Evolutionary conservation across 768 basidiomycete genomes (phyloP).

Genomic region (Leccinum variicolor): DNA sequence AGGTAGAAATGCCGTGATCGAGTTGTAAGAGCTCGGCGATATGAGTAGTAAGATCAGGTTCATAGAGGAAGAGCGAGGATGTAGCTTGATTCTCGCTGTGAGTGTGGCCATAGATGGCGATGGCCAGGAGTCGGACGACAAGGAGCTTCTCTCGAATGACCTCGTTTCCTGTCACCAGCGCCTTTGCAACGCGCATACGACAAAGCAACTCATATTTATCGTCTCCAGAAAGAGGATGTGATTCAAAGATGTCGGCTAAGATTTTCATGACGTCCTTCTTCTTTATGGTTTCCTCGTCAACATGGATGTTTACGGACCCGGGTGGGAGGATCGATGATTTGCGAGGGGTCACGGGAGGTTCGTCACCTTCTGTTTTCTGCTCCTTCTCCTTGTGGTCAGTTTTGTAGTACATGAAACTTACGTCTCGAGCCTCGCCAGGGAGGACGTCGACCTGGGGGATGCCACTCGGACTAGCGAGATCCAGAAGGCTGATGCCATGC

Average conservation of each 20-base stretch:
- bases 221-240: conserved; percentile 65
- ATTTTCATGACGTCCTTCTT: conserved; percentile 70
- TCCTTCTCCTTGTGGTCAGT: conserved; percentile 52
- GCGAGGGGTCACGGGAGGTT: conserved; percentile 47
- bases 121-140: conserved; percentile 75
- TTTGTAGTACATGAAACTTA: conserved; percentile 78
- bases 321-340: conserved; percentile 37
- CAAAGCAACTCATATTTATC: conserved; percentile 89
- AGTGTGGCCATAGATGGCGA: conserved; percentile 89
- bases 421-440: conserved; percentile 72
- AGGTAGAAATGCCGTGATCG: conserved; percentile 64
- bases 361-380: conserved; percentile 43
- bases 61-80: conserved; percentile 85
- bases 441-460: conserved; percentile 54
- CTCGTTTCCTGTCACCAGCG: conserved; percentile 55
- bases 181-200: conserved; percentile 77
- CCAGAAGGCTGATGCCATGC: conserved; percentile 70
- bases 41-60: conserved; percentile 88
- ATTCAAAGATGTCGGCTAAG: conserved; percentile 68
- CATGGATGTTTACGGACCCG: conserved; percentile 58
- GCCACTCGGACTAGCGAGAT: conserved; percentile 60
- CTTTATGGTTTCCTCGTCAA: conserved; percentile 58
- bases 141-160: conserved; percentile 77
- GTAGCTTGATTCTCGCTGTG: conserved; percentile 76
- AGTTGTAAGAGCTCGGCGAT: conserved; percentile 87